Percentiles rank a stretch among this genome's conserved stretches.
Conservation (phyloP, 805 yeast species). For the Ogataea corticis region DNA sequence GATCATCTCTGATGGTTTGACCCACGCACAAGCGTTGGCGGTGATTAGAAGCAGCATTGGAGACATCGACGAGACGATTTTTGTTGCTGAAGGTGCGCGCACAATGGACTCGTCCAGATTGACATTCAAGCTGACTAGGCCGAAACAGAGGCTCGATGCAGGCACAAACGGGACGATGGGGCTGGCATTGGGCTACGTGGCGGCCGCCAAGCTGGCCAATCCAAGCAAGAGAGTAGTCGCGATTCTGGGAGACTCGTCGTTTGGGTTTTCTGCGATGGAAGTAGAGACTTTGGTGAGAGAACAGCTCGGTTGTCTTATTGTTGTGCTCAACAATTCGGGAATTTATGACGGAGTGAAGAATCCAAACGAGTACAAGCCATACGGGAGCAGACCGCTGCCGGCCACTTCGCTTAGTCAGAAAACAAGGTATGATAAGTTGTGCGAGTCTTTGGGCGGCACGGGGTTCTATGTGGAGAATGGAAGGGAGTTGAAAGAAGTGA, state of each 20-base stretch:
- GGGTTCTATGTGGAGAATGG: constrained; percentile 50
- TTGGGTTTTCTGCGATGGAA: constrained; percentile 74
- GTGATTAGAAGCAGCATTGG: constrained; percentile 43
- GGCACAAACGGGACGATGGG: constrained; percentile 84
- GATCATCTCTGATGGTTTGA: constrained; percentile 29
- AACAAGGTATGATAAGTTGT: constrained; percentile 58
- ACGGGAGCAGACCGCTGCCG: constrained; percentile 39
- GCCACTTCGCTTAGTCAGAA: constrained; percentile 60
- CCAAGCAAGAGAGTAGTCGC: constrained; percentile 51
- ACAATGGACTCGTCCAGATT: constrained; percentile 73
- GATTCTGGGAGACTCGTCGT: constrained; percentile 76
- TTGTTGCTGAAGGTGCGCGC: constrained; percentile 72
- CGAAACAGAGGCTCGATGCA: constrained; percentile 63
- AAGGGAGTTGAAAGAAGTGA: constrained; percentile 37
- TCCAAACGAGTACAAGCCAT: constrained; percentile 17
- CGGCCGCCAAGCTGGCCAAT: constrained; percentile 52
- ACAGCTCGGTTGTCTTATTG: constrained; percentile 52
- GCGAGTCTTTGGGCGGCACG: constrained; percentile 54
- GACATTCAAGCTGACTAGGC: constrained; percentile 53
- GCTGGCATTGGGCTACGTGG: constrained; percentile 67
- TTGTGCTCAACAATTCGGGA: constrained; percentile 75
- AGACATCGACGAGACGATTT: constrained; percentile 35
- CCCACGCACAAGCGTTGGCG: constrained; percentile 56
- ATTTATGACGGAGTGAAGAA: constrained; percentile 62
- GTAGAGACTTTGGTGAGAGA: constrained; percentile 66